A percentile compares a stretch with the other conserved stretches of the same genome.
These are phyloP conservation scores for Neocucurbitaria cava DNA, from an alignment of 2,329 filamentous ascomycete genomes.

Conservation along the genomic window DNA sequence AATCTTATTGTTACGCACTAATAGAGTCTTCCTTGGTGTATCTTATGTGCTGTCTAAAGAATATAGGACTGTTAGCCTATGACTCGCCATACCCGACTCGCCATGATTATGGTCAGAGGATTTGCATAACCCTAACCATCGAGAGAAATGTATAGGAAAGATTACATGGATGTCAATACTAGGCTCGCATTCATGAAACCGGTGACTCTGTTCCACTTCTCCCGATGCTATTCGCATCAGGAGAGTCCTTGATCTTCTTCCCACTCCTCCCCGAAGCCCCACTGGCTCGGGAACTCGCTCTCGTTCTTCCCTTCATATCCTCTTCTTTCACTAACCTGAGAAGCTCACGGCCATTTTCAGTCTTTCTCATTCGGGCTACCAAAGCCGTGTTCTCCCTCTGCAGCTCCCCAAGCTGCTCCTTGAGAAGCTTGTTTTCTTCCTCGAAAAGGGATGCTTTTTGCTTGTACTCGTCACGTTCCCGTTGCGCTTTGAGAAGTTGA, in stretches of 20 bases:
- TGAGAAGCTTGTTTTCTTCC: slow-evolving; percentile 58
- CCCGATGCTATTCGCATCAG: slow-evolving; percentile 11
- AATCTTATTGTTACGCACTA: neutral
- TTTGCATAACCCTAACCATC: neutral
- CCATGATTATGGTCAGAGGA: neutral
- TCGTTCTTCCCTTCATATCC: slow-evolving; percentile 25
- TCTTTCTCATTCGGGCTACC: slow-evolving; percentile 53
- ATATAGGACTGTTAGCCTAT: neutral
- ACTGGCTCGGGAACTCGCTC: slow-evolving; percentile 38
- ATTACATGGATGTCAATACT: neutral
- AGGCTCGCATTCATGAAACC: neutral
- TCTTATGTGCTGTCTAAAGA: neutral
- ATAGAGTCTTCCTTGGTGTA: neutral
- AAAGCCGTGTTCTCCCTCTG: slow-evolving; percentile 65
- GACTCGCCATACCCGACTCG: neutral
- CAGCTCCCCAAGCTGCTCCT: slow-evolving; percentile 60
- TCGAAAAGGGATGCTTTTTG: slow-evolving; percentile 55
- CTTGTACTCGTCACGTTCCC: slow-evolving; percentile 57
- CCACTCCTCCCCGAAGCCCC: slow-evolving; percentile 28
- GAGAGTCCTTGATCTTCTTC: slow-evolving; percentile 15
- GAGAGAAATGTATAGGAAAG: neutral
- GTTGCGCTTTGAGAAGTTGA: slow-evolving; percentile 55
- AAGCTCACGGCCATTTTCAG: slow-evolving; percentile 42
- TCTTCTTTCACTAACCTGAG: slow-evolving; percentile 42
- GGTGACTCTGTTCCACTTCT: slow-evolving; percentile 16